Evolutionary conservation across 2,329 filamentous ascomycete genomes (phyloP).

Genomic region (Ophiosphaerella narmari): DNA sequence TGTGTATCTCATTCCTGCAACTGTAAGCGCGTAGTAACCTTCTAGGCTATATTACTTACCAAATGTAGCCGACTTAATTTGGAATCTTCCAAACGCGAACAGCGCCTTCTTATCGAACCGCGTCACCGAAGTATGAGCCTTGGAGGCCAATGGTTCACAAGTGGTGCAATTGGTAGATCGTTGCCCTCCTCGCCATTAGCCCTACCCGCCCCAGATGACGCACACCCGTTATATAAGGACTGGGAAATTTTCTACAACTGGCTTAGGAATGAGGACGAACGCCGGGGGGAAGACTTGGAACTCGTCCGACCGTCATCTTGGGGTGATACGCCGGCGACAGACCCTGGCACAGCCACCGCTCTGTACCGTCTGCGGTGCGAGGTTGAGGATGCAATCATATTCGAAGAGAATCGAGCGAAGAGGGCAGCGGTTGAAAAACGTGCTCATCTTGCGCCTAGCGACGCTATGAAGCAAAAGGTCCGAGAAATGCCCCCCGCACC

Average conservation of each 20-base stretch:
- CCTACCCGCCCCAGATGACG: conserved; percentile 32
- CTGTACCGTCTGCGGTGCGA: conserved; percentile 34
- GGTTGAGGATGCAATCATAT: conserved; percentile 36
- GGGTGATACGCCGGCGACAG: conserved; percentile 23
- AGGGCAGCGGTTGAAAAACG: conserved; percentile 27
- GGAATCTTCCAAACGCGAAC: conserved; percentile 30
- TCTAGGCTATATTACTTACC: conserved; percentile 9
- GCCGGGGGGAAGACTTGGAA: conserved; percentile 24
- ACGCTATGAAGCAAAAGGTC: conserved; percentile 34
- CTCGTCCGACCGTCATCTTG: conserved; percentile 26
- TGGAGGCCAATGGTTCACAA: conserved; percentile 30
- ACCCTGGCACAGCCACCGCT: conserved; percentile 32
- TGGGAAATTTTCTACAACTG: conserved; percentile 37
- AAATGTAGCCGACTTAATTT: conserved; percentile 30
- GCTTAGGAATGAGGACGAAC: conserved; percentile 35
- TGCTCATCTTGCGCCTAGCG: conserved; percentile 34
- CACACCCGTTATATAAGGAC: conserved; percentile 35
- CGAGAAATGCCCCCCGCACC: conserved; percentile 31
- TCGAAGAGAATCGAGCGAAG: conserved; percentile 40
- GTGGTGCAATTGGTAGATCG: conserved; percentile 21
- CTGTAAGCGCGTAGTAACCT: conserved; percentile 19
- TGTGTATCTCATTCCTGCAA: conserved; percentile 39
- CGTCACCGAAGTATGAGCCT: conserved; percentile 33
- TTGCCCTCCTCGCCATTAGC: conserved; percentile 21
- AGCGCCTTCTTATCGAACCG: conserved; percentile 24